phyloP scores from a whole-genome alignment of 768 basidiomycete genomes.

The Asterophora lycoperdoides region DNA sequence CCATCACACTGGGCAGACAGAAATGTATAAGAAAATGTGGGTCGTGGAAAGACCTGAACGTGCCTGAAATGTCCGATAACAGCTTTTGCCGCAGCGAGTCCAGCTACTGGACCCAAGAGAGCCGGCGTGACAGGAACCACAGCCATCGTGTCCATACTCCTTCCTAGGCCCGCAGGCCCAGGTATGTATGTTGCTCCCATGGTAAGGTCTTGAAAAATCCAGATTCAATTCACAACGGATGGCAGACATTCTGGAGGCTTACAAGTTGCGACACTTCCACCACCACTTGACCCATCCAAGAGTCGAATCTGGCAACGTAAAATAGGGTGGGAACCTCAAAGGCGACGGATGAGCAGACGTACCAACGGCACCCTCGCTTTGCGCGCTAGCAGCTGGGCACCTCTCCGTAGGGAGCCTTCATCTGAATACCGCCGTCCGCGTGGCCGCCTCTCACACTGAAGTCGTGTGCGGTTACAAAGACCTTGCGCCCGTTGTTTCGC shows the following conservation, averaged over 20 bases:
- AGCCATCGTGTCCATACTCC: conserved; percentile 35
- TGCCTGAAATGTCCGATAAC: conserved; percentile 36
- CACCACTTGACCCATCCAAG: conserved; percentile 39
- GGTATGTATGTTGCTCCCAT: conserved; percentile 38
- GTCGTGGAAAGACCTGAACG: not conserved
- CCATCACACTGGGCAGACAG: conserved; percentile 31
- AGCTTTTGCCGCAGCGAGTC: conserved; percentile 37
- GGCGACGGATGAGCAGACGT: conserved; percentile 1
- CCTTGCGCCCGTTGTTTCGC: conserved; percentile 28
- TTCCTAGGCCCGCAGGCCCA: conserved; percentile 29
- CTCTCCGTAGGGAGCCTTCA: conserved; percentile 38
- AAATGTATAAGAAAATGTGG: not conserved
- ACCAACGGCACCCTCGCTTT: conserved; percentile 34
- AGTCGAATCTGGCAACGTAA: conserved; percentile 28
- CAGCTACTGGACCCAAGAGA: conserved; percentile 37
- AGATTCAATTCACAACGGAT: not conserved
- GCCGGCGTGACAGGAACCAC: conserved; percentile 36
- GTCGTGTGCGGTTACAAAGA: conserved; percentile 38
- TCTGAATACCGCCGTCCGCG: conserved; percentile 37
- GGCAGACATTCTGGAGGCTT: conserved; percentile 1
- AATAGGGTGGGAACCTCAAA: not conserved
- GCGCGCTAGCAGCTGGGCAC: conserved; percentile 32
- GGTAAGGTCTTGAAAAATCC: conserved; percentile 24
- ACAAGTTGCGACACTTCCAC: conserved; percentile 38
- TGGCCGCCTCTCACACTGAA: conserved; percentile 41